Conservation (phyloP, 2,329 filamentous ascomycete species). For the Amylocarpus encephaloides region DNA sequence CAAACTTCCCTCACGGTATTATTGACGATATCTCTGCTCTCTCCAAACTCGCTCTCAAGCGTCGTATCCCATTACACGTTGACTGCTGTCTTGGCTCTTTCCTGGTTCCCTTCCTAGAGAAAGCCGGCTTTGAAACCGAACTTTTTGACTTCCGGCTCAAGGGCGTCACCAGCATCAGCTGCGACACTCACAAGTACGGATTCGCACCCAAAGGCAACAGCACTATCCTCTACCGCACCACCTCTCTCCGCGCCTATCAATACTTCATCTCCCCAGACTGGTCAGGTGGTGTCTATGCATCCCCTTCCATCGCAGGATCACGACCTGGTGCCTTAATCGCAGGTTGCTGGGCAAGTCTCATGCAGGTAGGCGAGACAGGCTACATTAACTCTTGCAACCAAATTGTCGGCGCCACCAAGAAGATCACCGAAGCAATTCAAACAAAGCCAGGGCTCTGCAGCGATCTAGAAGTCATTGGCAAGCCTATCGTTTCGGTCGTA, state of each 20-base stretch:
- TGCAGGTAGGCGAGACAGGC: constrained; percentile 79
- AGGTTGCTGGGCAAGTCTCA: constrained; percentile 88
- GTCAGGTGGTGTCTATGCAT: constrained; percentile 93
- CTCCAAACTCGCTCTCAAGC: constrained; percentile 72
- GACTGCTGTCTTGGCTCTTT: constrained; percentile 98
- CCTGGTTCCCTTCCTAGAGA: constrained; percentile 83
- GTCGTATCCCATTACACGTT: constrained; percentile 83
- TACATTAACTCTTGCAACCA: constrained; percentile 82
- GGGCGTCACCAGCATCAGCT: constrained; percentile 91
- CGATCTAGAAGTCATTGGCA: constrained; percentile 75
- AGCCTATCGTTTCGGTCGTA: constrained; percentile 83
- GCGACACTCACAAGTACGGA: constrained; percentile 98
- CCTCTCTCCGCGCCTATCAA: constrained; percentile 75
- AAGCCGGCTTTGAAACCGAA: constrained; percentile 84
- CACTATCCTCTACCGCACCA: constrained; percentile 81
- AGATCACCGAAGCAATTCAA: constrained; percentile 68
- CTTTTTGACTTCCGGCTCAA: constrained; percentile 91
- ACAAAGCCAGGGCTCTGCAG: constrained; percentile 60
- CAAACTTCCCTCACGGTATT: constrained; percentile 97
- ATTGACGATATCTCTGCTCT: constrained; percentile 89
- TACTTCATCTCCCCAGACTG: constrained; percentile 96
- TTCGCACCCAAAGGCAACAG: constrained; percentile 98
- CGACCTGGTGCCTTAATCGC: constrained; percentile 91
- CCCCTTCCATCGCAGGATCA: constrained; percentile 83
- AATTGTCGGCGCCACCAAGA: constrained; percentile 83